phyloP scores from a whole-genome alignment of 78 protist species.

The Speleostelium caveatum region DNA sequence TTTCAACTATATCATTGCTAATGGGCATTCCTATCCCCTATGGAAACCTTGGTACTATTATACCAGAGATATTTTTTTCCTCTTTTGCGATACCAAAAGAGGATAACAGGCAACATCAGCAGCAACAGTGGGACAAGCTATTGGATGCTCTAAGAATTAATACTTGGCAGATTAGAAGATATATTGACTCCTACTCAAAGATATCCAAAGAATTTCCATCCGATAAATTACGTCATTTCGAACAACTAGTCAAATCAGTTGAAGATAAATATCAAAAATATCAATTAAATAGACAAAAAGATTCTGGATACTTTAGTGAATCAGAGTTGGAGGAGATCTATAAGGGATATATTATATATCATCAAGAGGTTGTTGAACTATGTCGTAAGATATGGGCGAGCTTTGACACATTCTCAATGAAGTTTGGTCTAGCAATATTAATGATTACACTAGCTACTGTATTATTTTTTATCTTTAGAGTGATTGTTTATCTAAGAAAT shows the following conservation, averaged over 20 bases:
- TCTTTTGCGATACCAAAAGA: too few relatives aligned
- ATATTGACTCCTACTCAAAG: constrained; percentile 35
- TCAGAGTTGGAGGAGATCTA: not conserved
- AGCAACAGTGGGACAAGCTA: constrained; percentile 11
- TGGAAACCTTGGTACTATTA: constrained; percentile 70
- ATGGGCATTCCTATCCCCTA: constrained; percentile 95
- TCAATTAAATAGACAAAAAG: not conserved
- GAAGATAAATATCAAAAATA: not conserved
- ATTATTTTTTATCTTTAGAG: not conserved
- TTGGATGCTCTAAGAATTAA: constrained; percentile 29
- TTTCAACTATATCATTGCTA: constrained; percentile 87
- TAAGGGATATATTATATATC: constrained; percentile 10
- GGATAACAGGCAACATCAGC: not conserved
- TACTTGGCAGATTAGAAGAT: constrained; percentile 58
- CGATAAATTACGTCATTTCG: not conserved
- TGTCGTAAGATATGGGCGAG: constrained; percentile 81
- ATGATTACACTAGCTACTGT: not conserved
- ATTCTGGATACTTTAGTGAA: not conserved
- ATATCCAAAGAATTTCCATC: constrained; percentile 30
- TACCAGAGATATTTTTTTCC: constrained; percentile 67
- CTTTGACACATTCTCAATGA: constrained; percentile 55
- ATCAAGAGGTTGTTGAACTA: constrained; percentile 26
- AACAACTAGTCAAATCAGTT: not conserved
- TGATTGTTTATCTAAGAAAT: not conserved
- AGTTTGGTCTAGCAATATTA: constrained; percentile 33